A percentile compares a stretch with the other conserved stretches of the same genome.
Conservation (phyloP, 139 green algal species). For the Diplosphaera chodatii region DNA sequence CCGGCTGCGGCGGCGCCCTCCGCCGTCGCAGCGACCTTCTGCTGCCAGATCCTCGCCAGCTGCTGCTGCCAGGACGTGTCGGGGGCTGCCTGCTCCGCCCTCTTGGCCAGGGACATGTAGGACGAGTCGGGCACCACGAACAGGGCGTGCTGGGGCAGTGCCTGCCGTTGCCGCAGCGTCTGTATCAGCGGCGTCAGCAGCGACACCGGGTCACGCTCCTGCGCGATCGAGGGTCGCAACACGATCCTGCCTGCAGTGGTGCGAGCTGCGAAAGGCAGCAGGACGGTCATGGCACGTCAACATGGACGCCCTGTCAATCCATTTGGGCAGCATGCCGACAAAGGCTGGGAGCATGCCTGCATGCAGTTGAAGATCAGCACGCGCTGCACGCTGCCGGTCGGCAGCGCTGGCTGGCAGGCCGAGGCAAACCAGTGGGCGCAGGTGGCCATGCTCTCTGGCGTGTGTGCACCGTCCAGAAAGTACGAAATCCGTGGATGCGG, state of each 20-base stretch:
- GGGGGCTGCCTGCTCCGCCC: not conserved
- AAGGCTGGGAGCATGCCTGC: conserved; percentile 23
- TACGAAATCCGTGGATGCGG: conserved; percentile 53
- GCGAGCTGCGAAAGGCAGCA: too few relatives aligned
- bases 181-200: conserved; percentile 63
- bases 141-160: conserved; percentile 45
- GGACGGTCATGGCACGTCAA: too few relatives aligned
- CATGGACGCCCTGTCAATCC: too few relatives aligned
- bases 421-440: conserved; percentile 87
- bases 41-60: conserved; percentile 42
- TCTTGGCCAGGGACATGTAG: conserved; percentile 25
- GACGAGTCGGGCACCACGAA: conserved; percentile 65
- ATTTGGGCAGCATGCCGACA: too few relatives aligned
- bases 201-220: conserved; percentile 69
- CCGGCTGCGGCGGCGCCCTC: too few relatives aligned
- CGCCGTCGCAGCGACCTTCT: not conserved
- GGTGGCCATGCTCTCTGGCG: conserved; percentile 81
- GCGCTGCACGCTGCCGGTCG: conserved; percentile 5
- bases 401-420: too few relatives aligned
- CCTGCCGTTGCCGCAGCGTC: conserved; percentile 24
- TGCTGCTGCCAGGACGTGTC: conserved; percentile 55
- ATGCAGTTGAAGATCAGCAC: conserved; percentile 96
- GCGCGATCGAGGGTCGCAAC: too few relatives aligned
- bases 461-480: conserved; percentile 96
- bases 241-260: too few relatives aligned